Evolutionary conservation across 2,329 filamentous ascomycete species (phyloP).

Genomic region (Neofusicoccum umdonicola): DNA sequence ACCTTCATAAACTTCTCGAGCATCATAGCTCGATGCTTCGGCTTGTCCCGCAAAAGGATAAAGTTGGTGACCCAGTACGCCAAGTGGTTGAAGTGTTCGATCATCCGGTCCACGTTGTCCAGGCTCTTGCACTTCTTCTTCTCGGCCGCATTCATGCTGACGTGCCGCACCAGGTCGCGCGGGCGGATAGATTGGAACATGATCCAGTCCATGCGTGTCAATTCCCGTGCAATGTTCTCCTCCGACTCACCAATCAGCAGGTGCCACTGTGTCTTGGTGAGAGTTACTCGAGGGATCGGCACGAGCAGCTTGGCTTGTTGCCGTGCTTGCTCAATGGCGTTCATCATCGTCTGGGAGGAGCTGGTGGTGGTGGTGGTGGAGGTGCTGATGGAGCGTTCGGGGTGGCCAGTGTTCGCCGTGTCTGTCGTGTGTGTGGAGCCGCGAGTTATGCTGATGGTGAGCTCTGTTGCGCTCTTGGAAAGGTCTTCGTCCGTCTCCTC

Average conservation of each 20-base stretch:
- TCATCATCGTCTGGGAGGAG: constrained; percentile 52
- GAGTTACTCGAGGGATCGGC: constrained; percentile 64
- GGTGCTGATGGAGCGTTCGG: constrained; percentile 15
- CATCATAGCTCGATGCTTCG: constrained; percentile 88
- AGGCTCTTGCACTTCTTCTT: constrained; percentile 75
- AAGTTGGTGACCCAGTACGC: constrained; percentile 56
- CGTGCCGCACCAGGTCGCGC: constrained; percentile 87
- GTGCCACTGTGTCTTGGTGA: constrained; percentile 86
- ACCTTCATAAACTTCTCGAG: constrained; percentile 95
- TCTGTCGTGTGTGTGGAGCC: not conserved
- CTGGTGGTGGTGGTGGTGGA: constrained; percentile 27
- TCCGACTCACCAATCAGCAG: constrained; percentile 84
- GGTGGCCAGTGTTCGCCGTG: not conserved
- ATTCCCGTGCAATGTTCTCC: constrained; percentile 82
- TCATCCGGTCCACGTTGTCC: constrained; percentile 90
- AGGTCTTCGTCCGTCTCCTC: constrained; percentile 21
- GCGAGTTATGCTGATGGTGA: constrained; percentile 10
- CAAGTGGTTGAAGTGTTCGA: constrained; percentile 69
- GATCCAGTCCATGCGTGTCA: constrained; percentile 96
- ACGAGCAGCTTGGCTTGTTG: constrained; percentile 71
- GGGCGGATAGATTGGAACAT: constrained; percentile 96
- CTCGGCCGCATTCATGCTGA: constrained; percentile 69
- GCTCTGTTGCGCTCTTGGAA: constrained; percentile 9
- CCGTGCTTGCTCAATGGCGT: constrained; percentile 76
- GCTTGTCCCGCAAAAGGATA: constrained; percentile 81